Conservation (phyloP, 140 eudicot species). For the Eryngium alpinum region DNA sequence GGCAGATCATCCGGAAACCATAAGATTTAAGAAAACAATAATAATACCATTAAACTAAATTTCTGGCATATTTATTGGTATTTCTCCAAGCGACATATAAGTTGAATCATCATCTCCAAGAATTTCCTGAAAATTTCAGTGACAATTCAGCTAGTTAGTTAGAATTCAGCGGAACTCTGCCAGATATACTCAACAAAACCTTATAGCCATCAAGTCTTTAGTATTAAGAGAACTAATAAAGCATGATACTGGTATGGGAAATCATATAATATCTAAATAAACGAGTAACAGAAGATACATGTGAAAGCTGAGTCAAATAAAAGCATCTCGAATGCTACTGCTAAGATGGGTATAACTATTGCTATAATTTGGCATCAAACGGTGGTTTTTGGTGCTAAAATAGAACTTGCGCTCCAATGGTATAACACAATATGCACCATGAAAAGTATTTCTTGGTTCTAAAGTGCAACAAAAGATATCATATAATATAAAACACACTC, state of each 20-base stretch:
- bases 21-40: constrained; percentile 27
- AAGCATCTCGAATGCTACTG: too few species aligned
- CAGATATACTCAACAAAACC: not conserved
- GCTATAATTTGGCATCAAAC: too few species aligned
- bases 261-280: not conserved
- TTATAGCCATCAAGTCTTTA: not conserved
- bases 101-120: constrained; percentile 90
- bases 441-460: too few species aligned
- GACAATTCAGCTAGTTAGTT: constrained; percentile 5
- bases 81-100: constrained; percentile 91
- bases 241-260: not conserved
- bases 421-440: too few species aligned
- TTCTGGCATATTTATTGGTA: constrained; percentile 90
- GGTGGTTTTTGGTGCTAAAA: too few species aligned
- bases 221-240: not conserved
- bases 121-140: constrained; percentile 61
- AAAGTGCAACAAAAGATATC: too few species aligned
- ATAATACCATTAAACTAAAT: constrained; percentile 34
- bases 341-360: too few species aligned
- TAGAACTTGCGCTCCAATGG: too few species aligned
- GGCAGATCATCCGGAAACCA: constrained; percentile 14
- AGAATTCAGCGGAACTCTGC: not conserved
- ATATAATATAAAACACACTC: too few species aligned
- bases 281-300: not conserved
- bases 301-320: not conserved